Conservation (phyloP, 2,329 filamentous ascomycete species). For the Fusarium pseudoanthophilum region DNA sequence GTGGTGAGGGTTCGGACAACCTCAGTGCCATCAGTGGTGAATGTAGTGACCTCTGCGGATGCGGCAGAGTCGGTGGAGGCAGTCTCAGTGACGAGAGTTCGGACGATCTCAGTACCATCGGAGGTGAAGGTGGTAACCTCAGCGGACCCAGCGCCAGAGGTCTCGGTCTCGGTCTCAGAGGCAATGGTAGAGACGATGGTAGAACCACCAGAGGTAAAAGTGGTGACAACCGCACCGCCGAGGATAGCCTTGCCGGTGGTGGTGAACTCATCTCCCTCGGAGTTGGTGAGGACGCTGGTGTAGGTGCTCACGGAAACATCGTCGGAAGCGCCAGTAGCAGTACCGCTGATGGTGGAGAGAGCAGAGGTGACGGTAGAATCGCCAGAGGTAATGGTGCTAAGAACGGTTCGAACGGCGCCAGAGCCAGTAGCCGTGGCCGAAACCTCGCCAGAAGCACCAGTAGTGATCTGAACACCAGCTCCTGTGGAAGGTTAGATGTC, state of each 20-base stretch:
- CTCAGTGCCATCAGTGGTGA: conserved; percentile 33
- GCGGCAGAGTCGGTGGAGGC: conserved; percentile 24
- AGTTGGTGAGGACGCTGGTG: conserved; percentile 44
- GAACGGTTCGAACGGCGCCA: conserved; percentile 50
- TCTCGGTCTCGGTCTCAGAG: conserved; percentile 12
- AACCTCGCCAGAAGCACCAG: conserved; percentile 38
- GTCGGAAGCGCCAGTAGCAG: conserved; percentile 14
- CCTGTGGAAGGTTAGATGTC: conserved; percentile 39
- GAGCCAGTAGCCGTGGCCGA: conserved; percentile 34
- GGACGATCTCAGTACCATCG: conserved; percentile 29
- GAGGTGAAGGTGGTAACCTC: conserved; percentile 37
- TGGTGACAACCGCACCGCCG: conserved; percentile 29
- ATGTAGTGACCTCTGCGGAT: conserved; percentile 33
- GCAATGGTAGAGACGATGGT: conserved; percentile 34
- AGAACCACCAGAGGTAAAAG: conserved; percentile 36
- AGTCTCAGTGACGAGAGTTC: conserved; percentile 34
- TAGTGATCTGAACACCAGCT: conserved; percentile 51
- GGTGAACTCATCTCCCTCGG: conserved; percentile 31
- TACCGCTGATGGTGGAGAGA: conserved; percentile 50
- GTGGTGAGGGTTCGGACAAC: conserved; percentile 38
- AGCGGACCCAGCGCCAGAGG: conserved; percentile 14
- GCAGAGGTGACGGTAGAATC: conserved; percentile 49
- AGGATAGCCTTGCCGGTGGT: conserved; percentile 34
- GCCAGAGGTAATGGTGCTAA: conserved; percentile 51
- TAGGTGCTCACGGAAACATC: conserved; percentile 44